Conservation (phyloP, 2,329 filamentous ascomycete genomes). For the Pseudocercospora pini-densiflorae region DNA sequence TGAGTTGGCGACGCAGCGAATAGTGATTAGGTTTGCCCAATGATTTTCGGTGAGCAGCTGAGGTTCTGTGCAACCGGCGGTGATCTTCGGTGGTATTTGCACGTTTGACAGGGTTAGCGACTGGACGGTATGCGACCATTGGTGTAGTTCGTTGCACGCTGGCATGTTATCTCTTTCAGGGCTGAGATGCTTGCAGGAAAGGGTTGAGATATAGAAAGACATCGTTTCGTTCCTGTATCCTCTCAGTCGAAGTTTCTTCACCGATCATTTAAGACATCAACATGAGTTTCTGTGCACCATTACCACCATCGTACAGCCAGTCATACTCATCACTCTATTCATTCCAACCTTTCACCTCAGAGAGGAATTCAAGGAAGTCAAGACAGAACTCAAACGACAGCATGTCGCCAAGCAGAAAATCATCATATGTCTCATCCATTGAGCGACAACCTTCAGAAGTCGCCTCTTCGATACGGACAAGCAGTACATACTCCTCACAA, state of each 20-base stretch:
- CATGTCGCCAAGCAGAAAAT: constrained; percentile 4
- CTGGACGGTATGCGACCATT: not conserved
- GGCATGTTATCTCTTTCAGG: not conserved
- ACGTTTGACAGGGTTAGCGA: not conserved
- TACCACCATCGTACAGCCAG: constrained; percentile 3
- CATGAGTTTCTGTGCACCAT: not conserved
- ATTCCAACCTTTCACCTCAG: constrained; percentile 2
- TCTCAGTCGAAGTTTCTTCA: not conserved
- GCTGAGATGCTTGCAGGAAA: not conserved
- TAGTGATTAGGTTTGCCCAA: not conserved
- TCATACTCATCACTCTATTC: not conserved
- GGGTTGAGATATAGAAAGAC: not conserved
- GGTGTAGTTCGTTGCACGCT: not conserved
- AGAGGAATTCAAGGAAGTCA: not conserved
- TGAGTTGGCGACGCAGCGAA: not conserved
- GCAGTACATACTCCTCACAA: not conserved
- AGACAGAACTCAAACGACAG: not conserved
- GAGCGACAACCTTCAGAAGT: not conserved
- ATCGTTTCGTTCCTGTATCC: not conserved
- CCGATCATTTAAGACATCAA: not conserved
- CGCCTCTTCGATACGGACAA: not conserved
- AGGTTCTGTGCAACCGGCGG: not conserved
- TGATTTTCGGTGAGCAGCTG: not conserved
- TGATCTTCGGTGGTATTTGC: constrained; percentile 8
- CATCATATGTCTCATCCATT: not conserved